phyloP scores from a whole-genome alignment of 768 basidiomycete species.

The Candolleomyces aberdarensis region DNA sequence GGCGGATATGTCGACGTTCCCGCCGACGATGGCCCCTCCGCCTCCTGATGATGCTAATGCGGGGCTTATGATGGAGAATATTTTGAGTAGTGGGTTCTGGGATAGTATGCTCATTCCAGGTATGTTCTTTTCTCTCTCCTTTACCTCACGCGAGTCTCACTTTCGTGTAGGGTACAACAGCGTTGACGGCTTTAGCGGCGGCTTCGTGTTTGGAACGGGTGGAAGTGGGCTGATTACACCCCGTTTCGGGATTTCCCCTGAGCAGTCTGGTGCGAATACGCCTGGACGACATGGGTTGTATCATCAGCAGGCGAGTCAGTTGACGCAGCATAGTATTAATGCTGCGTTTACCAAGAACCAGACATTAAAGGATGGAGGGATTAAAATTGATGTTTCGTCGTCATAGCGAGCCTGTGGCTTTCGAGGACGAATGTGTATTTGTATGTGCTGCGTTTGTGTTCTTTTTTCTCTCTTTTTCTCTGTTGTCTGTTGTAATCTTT shows the following conservation, averaged over 20 bases:
- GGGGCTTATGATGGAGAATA: slow-evolving; percentile 77
- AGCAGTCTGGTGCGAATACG: slow-evolving; percentile 54
- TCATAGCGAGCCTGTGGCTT: background rate
- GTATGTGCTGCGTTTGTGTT: slow-evolving; percentile 8
- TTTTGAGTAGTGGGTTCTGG: slow-evolving; percentile 80
- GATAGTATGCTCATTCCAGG: slow-evolving; percentile 86
- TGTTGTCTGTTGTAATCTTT: background rate
- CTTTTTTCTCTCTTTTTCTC: slow-evolving; percentile 1
- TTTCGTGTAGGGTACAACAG: slow-evolving; percentile 64
- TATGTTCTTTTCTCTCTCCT: slow-evolving; percentile 31
- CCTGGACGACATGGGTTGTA: slow-evolving; percentile 28
- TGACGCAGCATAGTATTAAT: slow-evolving; percentile 48
- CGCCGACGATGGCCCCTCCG: slow-evolving; percentile 75
- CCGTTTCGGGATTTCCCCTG: slow-evolving; percentile 55
- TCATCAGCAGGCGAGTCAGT: slow-evolving; percentile 12
- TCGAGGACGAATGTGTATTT: slow-evolving; percentile 4
- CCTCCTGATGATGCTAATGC: slow-evolving; percentile 38
- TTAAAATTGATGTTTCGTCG: slow-evolving; percentile 30
- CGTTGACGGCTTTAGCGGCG: slow-evolving; percentile 80
- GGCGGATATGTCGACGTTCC: slow-evolving; percentile 79
- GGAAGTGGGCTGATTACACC: slow-evolving; percentile 85
- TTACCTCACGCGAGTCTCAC: background rate
- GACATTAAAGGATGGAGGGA: slow-evolving; percentile 24
- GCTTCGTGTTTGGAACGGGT: slow-evolving; percentile 81
- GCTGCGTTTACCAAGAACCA: slow-evolving; percentile 35